These are phyloP conservation scores for Diversispora eburnea DNA, from an alignment of 192 early-diverging fungal genomes.

Conservation along the genomic window DNA sequence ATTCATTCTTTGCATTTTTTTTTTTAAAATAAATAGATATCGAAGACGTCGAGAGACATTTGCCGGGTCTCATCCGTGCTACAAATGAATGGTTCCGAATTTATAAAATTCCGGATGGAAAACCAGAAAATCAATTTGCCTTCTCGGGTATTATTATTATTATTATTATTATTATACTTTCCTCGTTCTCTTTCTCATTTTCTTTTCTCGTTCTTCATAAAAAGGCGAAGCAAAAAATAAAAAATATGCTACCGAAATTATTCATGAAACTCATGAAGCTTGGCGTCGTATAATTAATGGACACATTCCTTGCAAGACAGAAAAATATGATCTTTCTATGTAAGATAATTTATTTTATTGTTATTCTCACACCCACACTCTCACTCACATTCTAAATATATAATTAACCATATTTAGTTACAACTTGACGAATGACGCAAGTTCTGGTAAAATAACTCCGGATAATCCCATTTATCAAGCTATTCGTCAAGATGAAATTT, in stretches of 20 bases:
- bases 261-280: slow-evolving; percentile 91
- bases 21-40: slow-evolving; percentile 57
- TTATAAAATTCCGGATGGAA: slow-evolving; percentile 99
- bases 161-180: too few relatives aligned
- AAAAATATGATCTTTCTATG: slow-evolving; percentile 72
- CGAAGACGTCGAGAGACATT: slow-evolving; percentile 97
- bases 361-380: background rate
- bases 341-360: slow-evolving; percentile 32
- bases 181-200: too few relatives aligned
- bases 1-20: background rate
- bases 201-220: too few relatives aligned
- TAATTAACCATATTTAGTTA: slow-evolving; percentile 40
- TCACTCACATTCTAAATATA: background rate
- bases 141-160: slow-evolving; percentile 45
- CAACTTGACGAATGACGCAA: slow-evolving; percentile 66
- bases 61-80: slow-evolving; percentile 92
- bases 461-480: slow-evolving; percentile 54
- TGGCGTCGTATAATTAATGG: slow-evolving; percentile 83
- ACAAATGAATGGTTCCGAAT: slow-evolving; percentile 99
- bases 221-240: slow-evolving; percentile 80
- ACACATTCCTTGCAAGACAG: slow-evolving; percentile 55
- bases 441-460: slow-evolving; percentile 65
- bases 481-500: slow-evolving; percentile 58
- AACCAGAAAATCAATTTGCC: slow-evolving; percentile 99
- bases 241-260: slow-evolving; percentile 86